Conservation (phyloP, 352 stramenopile species). For the Peronospora farinosa region DNA sequence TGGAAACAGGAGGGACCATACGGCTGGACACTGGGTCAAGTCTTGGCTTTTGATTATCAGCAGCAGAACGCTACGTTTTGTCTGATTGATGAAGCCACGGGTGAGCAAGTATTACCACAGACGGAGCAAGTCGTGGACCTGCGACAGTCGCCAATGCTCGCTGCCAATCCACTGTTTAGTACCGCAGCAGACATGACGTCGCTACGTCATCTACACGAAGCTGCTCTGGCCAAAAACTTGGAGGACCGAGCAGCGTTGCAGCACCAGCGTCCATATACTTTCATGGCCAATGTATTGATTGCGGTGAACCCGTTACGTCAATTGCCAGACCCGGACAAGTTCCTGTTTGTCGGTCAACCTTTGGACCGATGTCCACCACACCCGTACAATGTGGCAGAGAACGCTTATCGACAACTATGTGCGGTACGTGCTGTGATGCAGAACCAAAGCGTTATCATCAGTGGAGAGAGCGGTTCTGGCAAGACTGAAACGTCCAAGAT, state of each 20-base stretch:
- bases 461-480: slow-evolving; percentile 89
- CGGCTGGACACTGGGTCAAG: slow-evolving; percentile 64
- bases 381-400: slow-evolving; percentile 82
- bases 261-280: slow-evolving; percentile 78
- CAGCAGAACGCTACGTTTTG: slow-evolving; percentile 41
- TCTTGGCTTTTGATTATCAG: slow-evolving; percentile 39
- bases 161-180: slow-evolving; percentile 66
- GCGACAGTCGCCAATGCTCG: slow-evolving; percentile 42
- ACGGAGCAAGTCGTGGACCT: slow-evolving; percentile 42
- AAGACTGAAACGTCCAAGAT: slow-evolving; percentile 96
- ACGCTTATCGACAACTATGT: slow-evolving; percentile 76
- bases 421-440: slow-evolving; percentile 78
- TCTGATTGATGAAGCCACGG: slow-evolving; percentile 57
- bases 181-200: slow-evolving; percentile 82
- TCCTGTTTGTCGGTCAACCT: slow-evolving; percentile 60
- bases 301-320: slow-evolving; percentile 77
- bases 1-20: slow-evolving; percentile 65
- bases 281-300: slow-evolving; percentile 85
- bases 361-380: slow-evolving; percentile 69
- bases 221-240: slow-evolving; percentile 83
- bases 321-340: slow-evolving; percentile 65
- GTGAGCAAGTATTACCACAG: slow-evolving; percentile 32
- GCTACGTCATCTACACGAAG: slow-evolving; percentile 77
- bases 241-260: slow-evolving; percentile 70
- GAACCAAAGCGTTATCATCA: slow-evolving; percentile 94